Percentiles rank a stretch among this genome's conserved stretches.
Conservation (phyloP, 306 rosid genomes). For the Heteromeles arbutifolia region DNA sequence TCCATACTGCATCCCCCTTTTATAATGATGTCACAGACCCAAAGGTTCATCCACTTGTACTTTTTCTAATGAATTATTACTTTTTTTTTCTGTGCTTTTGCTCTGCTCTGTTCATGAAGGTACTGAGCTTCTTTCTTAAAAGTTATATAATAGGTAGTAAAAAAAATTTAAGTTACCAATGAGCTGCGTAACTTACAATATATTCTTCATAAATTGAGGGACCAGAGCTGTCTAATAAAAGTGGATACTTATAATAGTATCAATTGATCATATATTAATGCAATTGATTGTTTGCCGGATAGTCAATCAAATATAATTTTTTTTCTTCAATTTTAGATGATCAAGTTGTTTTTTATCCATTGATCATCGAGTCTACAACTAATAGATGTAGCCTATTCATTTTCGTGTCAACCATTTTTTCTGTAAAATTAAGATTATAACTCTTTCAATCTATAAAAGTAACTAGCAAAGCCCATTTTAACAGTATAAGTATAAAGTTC, state of each 20-base stretch:
- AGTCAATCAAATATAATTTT: not conserved
- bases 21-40: conserved; percentile 29
- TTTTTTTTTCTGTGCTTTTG: not conserved
- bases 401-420: no score
- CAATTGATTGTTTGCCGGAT: no score
- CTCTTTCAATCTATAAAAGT: not conserved
- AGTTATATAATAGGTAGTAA: not conserved
- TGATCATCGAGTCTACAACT: not conserved
- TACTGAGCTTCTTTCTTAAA: not conserved
- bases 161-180: not conserved
- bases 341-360: no score
- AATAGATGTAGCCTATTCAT: not conserved
- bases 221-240: not conserved
- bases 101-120: not conserved
- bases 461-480: not conserved
- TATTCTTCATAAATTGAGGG: not conserved
- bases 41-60: conserved; percentile 16
- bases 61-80: not conserved
- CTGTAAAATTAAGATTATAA: no score
- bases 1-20: conserved; percentile 42
- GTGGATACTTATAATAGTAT: not conserved
- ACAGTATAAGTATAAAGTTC: not conserved
- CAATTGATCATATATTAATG: not conserved
- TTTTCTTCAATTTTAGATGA: not conserved
- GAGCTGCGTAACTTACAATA: not conserved